Base-by-base conservation (phyloP, 768 basidiomycete genomes). In the Trametes coccinea region DNA sequence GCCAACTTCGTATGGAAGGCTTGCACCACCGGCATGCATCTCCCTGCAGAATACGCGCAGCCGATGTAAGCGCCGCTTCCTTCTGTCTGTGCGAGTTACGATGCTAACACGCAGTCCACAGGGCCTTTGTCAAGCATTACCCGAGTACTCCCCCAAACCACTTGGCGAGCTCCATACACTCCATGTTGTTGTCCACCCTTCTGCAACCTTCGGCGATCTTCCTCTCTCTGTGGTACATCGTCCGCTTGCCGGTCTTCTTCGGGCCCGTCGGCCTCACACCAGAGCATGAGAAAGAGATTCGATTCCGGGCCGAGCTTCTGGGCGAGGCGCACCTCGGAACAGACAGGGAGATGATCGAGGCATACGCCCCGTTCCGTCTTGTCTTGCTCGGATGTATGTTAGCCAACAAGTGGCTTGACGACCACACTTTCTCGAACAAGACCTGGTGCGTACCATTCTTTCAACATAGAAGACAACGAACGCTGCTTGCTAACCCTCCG, bases 391-490 rank as follows among this genome's bases (percentile, higher is more conserved):
- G 91, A 17, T 91, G 86, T 63, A 92, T 93, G 90, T 77, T 93
- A 37, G 89, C 90, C 17, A 92, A 92, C 73, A 93, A 93, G 75
- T 92, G 91, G 91, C 70, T 93, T 65, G 90, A 92, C 65, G 91
- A 93, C 67, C 91, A 93, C 69, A 92, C 91, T 0, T 93, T 92
- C 74, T 92, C 90, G 43, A 92, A 92, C 75, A 92, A 91, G 77
- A 93, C 91, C 56, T 93, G 91, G 91, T 91, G 72, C 61, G 85
- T 71, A 40, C 22, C 22, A 22, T 22, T 22, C 22, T 22, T 22
- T 22, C 22, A 22, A 22, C 22, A 22, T 22, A 22, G 22, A 22
- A 22, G 22, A 22, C 22, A 22, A 22, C 22, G 22, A 22, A 22
- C 22, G 6, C 9, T 56, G 48, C 45, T 27, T 4, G 48, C 54